Base-by-base conservation (phyloP, 148 eudicot species). In the Cornus florida region DNA sequence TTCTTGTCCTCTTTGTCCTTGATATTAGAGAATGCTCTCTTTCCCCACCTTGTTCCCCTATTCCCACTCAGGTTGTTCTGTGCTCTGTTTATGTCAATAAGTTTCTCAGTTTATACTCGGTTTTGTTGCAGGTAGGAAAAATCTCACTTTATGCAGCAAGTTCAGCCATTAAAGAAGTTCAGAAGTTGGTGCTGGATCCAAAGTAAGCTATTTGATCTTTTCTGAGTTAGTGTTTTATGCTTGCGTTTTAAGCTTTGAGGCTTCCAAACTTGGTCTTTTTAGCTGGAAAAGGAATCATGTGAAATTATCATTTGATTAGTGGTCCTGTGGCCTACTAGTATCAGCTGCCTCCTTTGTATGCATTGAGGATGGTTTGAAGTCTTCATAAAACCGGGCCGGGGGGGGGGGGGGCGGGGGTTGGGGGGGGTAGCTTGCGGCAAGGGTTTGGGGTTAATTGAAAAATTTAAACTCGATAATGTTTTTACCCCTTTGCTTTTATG, bases 141-240 rank as follows among this genome's bases (percentile, higher is more conserved):
- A 89, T 93, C 72, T 96, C 98, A 53, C 86, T 96, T 14, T 96
- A 96, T 75, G 95, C 99, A 48, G 99, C 99, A 79, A 96, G 99
- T 80, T 92, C 97, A 48, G 97, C 99, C 71, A 96, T 96, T 53
- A 96, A 91, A 86, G 99, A 93, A 80, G 98, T 96, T 74, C 97
- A 90, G 80, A 93, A 93, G 84, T 81, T 96, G 83, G 99, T 93
- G 75, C 88, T 96, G 74, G 99, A 96, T 83, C 91, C 92, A 75
- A 96, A 93, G 99, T 96, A 92, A 89, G 97, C 73, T 83, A 78
- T 75, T 48, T 14, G 69, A 69, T 5, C 75, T 59, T 68, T 20
- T 12, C 19, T 17, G 46, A 39, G 0, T 60, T 33, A 9, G 48
- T 38, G 22, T 69, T 69, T 69, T 69, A 32, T 69, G 20, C 48